Evolutionary conservation across 2,329 filamentous ascomycete species (phyloP), one percentile per base, ranked within the genome.

Genomic region (Mycosphaerella sp.): DNA sequence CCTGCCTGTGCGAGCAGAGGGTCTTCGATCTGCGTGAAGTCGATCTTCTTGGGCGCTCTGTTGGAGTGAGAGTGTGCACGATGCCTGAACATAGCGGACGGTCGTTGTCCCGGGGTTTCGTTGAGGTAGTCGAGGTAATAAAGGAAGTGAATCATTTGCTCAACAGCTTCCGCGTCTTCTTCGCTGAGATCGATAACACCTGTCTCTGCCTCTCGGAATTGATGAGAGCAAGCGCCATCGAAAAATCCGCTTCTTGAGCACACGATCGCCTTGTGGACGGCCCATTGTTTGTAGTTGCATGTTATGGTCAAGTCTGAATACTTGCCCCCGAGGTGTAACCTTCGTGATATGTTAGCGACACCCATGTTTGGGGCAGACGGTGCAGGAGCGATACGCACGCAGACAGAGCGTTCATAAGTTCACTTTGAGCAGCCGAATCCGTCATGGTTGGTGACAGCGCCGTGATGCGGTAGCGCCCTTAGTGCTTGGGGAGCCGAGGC

Each of bases 261-360:
- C 45, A 78, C 64, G 42, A 78, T 72, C 5, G 73, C 74, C 59
- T 72, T 71, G 62, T 78, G 76, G 9, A 76, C 74, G 29, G 65
- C 66, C 67, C 74, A 78, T 69, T 70, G 72, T 66, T 70, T 70
- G 55, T 65, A 63, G 54, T 74, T 73, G 68, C 72, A 76, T 48
- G 67, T 67, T 62, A 78, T 70, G 46, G 73, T 77, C 58, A 78
- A 69, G 65, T 78, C 76, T 53, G 74, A 75, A 63, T 76, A 78
- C 60, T 69, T 70, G 29, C 69, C 69, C 42, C 63, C 65, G 42
- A 70, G 54, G 54, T 69, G 64, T 38, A 71, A 64, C 32, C 69
- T 71, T 56, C 49, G 46, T 45, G 38, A 38, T 42, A 44, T 50
- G 59, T 67, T 51, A 65, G 62, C 45, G 58, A 51, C 54, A n/a